phyloP scores from a whole-genome alignment of 352 stramenopile genomes.

The Globisporangium lucens region DNA sequence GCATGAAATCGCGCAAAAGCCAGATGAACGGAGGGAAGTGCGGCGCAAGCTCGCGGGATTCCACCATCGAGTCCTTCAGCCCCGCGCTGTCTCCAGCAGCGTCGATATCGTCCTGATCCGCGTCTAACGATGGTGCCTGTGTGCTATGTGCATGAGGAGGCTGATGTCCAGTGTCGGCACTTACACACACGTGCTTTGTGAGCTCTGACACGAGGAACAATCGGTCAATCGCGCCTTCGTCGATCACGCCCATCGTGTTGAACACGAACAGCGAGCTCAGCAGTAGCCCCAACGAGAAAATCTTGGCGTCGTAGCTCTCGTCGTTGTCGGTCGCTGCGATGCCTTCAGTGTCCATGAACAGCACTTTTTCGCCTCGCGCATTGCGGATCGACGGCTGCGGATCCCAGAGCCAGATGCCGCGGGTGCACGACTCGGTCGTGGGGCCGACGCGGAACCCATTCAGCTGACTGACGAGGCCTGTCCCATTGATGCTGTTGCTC shows the following conservation, averaged over 20 bases:
- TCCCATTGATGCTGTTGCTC: background rate
- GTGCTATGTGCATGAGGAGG: background rate
- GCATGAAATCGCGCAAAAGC: constrained; percentile 80
- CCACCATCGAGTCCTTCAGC: constrained; percentile 34
- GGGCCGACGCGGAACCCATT: constrained; percentile 68
- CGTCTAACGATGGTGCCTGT: background rate
- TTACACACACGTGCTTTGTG: constrained; percentile 81
- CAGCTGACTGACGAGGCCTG: background rate
- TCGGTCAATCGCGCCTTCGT: constrained; percentile 81
- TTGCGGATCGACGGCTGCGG: constrained; percentile 57
- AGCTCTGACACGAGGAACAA: constrained; percentile 84
- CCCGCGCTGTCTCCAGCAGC: background rate
- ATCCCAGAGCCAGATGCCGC: constrained; percentile 85
- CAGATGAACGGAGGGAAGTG: constrained; percentile 85
- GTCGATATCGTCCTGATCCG: constrained; percentile 13
- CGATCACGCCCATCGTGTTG: constrained; percentile 88
- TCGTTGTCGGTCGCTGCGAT: constrained; percentile 86
- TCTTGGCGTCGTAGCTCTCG: constrained; percentile 87
- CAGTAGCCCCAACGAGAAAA: constrained; percentile 79
- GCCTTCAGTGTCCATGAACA: constrained; percentile 85
- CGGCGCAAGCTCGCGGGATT: constrained; percentile 53
- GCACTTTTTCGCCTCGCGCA: constrained; percentile 50
- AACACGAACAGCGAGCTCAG: constrained; percentile 84
- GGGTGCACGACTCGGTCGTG: constrained; percentile 84
- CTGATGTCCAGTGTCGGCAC: constrained; percentile 24